Evolutionary conservation across 2,329 filamentous ascomycete species (phyloP).

Genomic region (Xylaria sp.): DNA sequence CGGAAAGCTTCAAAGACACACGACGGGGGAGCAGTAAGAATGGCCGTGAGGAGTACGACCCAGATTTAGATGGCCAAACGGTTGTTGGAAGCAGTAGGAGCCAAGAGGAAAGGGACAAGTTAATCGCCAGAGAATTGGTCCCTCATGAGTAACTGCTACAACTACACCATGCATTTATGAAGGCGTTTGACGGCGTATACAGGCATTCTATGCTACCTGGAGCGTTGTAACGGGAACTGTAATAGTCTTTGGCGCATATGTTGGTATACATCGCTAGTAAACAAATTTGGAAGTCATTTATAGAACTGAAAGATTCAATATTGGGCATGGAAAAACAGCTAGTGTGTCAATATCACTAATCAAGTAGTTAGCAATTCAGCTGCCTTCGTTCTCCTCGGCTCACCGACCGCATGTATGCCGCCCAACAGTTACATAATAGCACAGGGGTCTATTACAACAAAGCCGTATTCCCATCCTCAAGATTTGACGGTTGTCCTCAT

Average conservation of each 20-base stretch:
- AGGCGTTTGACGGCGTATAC: conserved; percentile 31
- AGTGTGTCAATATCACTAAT: neutral
- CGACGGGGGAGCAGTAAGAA: conserved; percentile 37
- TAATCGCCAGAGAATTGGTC: conserved; percentile 51
- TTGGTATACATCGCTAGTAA: conserved; percentile 26
- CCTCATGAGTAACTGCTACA: conserved; percentile 51
- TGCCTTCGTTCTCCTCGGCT: neutral
- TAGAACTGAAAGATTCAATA: neutral
- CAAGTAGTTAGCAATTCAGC: neutral
- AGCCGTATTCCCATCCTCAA: neutral
- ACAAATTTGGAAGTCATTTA: conserved; percentile 16
- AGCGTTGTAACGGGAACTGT: conserved; percentile 12
- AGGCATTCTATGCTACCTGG: conserved; percentile 3
- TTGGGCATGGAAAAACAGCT: neutral
- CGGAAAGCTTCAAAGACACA: conserved; percentile 40
- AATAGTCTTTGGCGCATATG: conserved; percentile 22
- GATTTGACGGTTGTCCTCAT: neutral
- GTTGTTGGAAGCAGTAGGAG: conserved; percentile 54
- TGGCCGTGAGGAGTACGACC: conserved; percentile 54
- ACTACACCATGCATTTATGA: conserved; percentile 19
- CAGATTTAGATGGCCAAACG: conserved; percentile 58
- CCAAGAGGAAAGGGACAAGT: conserved; percentile 45
- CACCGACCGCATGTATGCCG: neutral
- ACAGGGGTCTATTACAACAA: neutral
- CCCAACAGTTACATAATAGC: neutral